Evolutionary conservation across 306 rosid genomes (phyloP), one percentile per base, ranked within the genome.

Genomic region (Spatholobus suberectus): DNA sequence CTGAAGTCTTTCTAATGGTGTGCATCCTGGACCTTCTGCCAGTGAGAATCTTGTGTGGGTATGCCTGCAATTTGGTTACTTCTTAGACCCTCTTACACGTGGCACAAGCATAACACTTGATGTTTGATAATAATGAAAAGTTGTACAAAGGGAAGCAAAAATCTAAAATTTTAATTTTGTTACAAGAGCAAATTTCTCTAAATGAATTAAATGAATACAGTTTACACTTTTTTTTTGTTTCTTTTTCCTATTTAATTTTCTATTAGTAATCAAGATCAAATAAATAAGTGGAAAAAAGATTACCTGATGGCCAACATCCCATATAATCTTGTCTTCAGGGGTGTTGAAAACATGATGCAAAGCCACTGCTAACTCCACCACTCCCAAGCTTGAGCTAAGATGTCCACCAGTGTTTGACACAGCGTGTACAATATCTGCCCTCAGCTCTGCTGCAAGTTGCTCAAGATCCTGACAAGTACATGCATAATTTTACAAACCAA

Each of bases 251-350:
- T 47, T 26, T 47, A 4, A 27, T 27, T 49, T 18, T 11, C 26
- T 10, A 52, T 73, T 34, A n/a, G 38, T 58, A 49, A 47, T 29
- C n/a, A 49, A 7, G 6, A 71, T 21, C 1, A 62, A 9, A 27
- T 8, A 54, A 46, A 49, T 1, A 37, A 4, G 41, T 2, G 24
- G 11, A 49, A 17, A 6, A 44, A 63, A 44, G 71, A 61, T 18
- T 5, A 93, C 99, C 91, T 93, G 99, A 89, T 96, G 99, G 5
- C 99, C 99, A 78, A 96, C 98, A 85, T 96, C 99, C 99, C 99
- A 96, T 44, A 93, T 89, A 77, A 96, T 92, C 82, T 92, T 96
- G 83, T 96, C 96, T 24, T 92, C 87, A 10, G 98, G 98, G 40
- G 97, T 87, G 87, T 85, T 78, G 90, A 96, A 93, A 61, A 93